A percentile compares a stretch with the other conserved stretches of the same genome.
Evolutionary conservation across 306 rosid species (phyloP).

Genomic region (Gleditsia sinensis): DNA sequence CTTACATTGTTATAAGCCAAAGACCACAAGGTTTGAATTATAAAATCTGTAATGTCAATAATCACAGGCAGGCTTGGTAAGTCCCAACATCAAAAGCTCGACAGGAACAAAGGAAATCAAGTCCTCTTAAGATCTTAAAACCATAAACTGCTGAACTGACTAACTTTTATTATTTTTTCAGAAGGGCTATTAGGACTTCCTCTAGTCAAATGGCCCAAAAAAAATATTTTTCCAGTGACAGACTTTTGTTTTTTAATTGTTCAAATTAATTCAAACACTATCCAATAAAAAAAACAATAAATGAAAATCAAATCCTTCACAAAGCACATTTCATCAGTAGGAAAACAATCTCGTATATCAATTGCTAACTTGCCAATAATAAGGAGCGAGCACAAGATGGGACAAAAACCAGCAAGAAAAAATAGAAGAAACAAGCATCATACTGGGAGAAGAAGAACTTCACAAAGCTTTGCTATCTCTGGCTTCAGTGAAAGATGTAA

Average conservation of each 20-base stretch:
- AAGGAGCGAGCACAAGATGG: slow-evolving; percentile 24
- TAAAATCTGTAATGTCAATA: not conserved
- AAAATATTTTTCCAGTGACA: not conserved
- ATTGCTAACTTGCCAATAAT: slow-evolving; percentile 5
- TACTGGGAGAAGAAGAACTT: slow-evolving; percentile 50
- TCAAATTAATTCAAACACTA: not conserved
- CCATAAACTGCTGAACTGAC: not conserved
- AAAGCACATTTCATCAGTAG: slow-evolving; percentile 18
- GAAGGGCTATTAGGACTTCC: too few species aligned
- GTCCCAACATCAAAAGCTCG: too few species aligned
- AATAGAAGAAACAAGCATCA: slow-evolving; percentile 30
- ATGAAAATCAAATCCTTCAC: not conserved
- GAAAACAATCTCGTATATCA: slow-evolving; percentile 20
- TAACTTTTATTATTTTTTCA: not conserved
- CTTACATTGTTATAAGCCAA: not conserved
- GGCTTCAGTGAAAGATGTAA: slow-evolving; percentile 49
- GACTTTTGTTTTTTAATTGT: not conserved
- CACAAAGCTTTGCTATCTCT: slow-evolving; percentile 42
- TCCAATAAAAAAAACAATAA: not conserved
- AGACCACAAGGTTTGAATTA: slow-evolving; percentile 1
- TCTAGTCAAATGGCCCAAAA: not conserved
- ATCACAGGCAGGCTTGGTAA: not conserved
- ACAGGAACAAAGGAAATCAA: not conserved
- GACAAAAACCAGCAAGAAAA: slow-evolving; percentile 18
- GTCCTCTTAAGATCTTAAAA: slow-evolving; percentile 11